Evolutionary conservation across 2,329 filamentous ascomycete species (phyloP).

Genomic region (Colletotrichum sidae): DNA sequence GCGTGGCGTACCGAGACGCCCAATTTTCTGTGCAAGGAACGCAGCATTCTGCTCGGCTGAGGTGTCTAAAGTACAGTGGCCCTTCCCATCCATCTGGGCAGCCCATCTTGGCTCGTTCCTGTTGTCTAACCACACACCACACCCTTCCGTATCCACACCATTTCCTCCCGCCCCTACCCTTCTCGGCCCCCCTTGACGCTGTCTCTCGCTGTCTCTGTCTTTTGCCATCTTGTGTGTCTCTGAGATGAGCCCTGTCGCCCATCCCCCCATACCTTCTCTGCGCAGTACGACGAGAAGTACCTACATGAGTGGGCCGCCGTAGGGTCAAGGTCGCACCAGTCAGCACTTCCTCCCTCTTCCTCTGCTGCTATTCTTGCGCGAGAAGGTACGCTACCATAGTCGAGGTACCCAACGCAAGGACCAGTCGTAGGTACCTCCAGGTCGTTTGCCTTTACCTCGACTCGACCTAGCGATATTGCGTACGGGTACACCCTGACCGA

Average conservation of each 20-base stretch:
- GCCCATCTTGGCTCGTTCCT: slow-evolving; percentile 36
- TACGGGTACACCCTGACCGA: slow-evolving; percentile 6
- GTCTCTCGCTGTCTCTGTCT: slow-evolving; percentile 8
- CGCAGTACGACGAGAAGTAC: too few relatives aligned
- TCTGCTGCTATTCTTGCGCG: too few relatives aligned
- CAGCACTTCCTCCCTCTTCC: too few relatives aligned
- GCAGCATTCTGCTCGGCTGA: background rate
- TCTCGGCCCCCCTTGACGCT: background rate
- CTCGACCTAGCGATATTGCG: slow-evolving; percentile 7
- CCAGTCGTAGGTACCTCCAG: too few relatives aligned
- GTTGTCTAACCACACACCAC: slow-evolving; percentile 33
- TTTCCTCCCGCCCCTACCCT: background rate
- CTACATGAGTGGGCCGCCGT: too few relatives aligned
- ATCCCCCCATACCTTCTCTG: background rate
- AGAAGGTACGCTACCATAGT: too few relatives aligned
- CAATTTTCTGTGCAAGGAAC: too few relatives aligned
- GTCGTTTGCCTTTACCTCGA: background rate
- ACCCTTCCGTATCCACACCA: slow-evolving; percentile 27
- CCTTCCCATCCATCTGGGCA: slow-evolving; percentile 31
- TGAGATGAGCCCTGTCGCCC: background rate
- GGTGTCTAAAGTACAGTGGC: too few relatives aligned
- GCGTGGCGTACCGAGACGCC: background rate
- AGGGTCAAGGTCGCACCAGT: too few relatives aligned
- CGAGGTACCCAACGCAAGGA: too few relatives aligned
- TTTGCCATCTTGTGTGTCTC: slow-evolving; percentile 2